Percentiles rank a stretch among this genome's conserved stretches.
Evolutionary conservation across 306 rosid species (phyloP).

Genomic region (Hylodesmum podocarpum): DNA sequence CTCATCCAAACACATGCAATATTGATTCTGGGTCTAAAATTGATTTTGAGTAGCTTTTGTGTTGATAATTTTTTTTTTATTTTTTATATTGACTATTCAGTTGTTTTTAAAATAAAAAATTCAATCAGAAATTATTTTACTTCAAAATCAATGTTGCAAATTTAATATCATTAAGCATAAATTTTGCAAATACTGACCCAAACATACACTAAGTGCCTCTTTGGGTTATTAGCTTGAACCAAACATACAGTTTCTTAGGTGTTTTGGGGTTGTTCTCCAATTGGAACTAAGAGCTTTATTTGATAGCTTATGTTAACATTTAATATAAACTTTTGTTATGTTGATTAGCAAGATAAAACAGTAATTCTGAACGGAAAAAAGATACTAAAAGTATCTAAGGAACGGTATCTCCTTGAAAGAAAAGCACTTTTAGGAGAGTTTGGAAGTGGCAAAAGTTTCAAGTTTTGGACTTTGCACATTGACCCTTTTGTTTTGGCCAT

Average conservation of each 20-base stretch:
- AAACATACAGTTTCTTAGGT: not conserved
- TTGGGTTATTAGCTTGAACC: not conserved
- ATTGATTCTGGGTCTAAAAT: too few species aligned
- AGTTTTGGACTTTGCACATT: not conserved
- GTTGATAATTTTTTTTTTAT: not conserved
- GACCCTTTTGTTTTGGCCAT: not conserved
- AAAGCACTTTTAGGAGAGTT: not conserved
- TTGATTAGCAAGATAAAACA: not conserved
- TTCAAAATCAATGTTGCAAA: not conserved
- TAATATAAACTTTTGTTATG: not conserved
- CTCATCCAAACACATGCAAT: too few species aligned
- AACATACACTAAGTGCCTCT: not conserved
- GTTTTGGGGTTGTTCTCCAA: not conserved
- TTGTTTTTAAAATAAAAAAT: not conserved
- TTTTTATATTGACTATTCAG: not conserved
- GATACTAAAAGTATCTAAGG: not conserved
- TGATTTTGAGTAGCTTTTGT: not conserved
- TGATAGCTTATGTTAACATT: not conserved
- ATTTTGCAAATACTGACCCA: not conserved
- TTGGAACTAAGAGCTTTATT: not conserved
- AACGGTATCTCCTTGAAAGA: too few species aligned
- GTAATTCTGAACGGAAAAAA: not conserved
- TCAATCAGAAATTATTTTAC: not conserved
- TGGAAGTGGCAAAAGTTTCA: not conserved
- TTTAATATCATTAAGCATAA: not conserved